Evolutionary conservation across 1,284 basidiomycete species (phyloP), one percentile per base, ranked within the genome.

Genomic region (Pseudozyma flocculosa): DNA sequence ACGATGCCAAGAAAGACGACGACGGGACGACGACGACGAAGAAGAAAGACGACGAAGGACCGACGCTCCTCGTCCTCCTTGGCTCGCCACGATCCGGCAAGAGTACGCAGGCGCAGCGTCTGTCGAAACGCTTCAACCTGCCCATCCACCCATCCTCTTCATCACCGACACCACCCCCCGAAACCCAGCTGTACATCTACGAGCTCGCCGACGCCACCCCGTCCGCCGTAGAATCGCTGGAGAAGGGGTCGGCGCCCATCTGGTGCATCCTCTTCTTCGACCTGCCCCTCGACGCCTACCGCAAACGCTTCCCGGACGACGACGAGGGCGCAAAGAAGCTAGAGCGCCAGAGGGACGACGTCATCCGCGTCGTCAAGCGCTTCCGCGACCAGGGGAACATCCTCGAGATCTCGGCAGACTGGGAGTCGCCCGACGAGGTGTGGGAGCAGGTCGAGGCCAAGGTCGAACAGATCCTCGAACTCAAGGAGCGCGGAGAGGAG

Each of bases 381-480:
- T 72, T 64, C 41, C 42, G 70, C 21, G 44, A 56, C 30, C 51
- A 61, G 30, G 70, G 70, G 1, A 70, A 72, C 48, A 64, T 72
- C 38, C 60, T 70, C 23, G 70, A 72, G 56, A 70, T 72, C 43
- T 66, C 63, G 11, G 70, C 68, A 21, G 61, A 70, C 39, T 72
- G 67, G 62, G 58, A 65, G n/a, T 54, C 55, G n/a, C 53, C 57
- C 10, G 64, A 72, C 24, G 70, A 72, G 56, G 70, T 72, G 43
- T 70, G 70, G 70, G 70, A 72, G 45, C 70, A 72, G 50, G 64
- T 72, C 18, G 70, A 70, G 54, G 70, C 68, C 2, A 70, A 72
- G 52, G 54, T 68, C 15, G 64, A 63, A 48, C 52, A 64, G 44
- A 61, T 59, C 29, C 40, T 66, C 19, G 57, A 54, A 46, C 43